Conservation (phyloP, 2,329 filamentous ascomycete genomes). For the Mariannaea sp. region DNA sequence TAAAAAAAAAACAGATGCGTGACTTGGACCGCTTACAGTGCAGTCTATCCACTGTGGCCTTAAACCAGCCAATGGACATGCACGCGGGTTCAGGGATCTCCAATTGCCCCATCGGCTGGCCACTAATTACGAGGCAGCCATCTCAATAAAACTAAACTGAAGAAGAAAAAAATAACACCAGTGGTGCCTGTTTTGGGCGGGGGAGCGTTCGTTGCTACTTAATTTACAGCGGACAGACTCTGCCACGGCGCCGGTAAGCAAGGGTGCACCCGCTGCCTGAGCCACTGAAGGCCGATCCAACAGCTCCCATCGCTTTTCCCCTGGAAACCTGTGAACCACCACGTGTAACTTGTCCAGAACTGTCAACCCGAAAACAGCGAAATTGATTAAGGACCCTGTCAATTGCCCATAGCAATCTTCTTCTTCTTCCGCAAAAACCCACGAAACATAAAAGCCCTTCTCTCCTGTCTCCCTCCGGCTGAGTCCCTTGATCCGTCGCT, state of each 20-base stretch:
- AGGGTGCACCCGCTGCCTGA: too few relatives aligned
- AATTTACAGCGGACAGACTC: too few relatives aligned
- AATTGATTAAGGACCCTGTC: constrained; percentile 8
- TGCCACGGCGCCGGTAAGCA: too few relatives aligned
- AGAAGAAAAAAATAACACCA: too few relatives aligned
- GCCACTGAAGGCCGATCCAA: not conserved
- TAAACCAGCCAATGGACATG: constrained; percentile 28
- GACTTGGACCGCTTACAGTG: constrained; percentile 5
- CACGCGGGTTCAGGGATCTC: constrained; percentile 14
- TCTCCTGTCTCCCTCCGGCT: not conserved
- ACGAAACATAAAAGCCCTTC: not conserved
- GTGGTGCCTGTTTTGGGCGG: too few relatives aligned
- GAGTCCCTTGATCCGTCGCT: constrained; percentile 14
- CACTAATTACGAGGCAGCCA: too few relatives aligned
- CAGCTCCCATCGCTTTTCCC: not conserved
- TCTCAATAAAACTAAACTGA: too few relatives aligned
- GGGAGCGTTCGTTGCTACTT: too few relatives aligned
- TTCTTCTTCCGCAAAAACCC: not conserved
- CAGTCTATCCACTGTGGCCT: constrained; percentile 18
- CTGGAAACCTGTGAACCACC: constrained; percentile 12
- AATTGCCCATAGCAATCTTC: not conserved
- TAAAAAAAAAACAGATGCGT: constrained; percentile 31
- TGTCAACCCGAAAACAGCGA: constrained; percentile 1
- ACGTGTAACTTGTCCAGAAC: constrained; percentile 8
- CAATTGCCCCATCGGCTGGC: constrained; percentile 21